phyloP scores from a whole-genome alignment of 306 rosid genomes.

The Ceratonia siliqua region DNA sequence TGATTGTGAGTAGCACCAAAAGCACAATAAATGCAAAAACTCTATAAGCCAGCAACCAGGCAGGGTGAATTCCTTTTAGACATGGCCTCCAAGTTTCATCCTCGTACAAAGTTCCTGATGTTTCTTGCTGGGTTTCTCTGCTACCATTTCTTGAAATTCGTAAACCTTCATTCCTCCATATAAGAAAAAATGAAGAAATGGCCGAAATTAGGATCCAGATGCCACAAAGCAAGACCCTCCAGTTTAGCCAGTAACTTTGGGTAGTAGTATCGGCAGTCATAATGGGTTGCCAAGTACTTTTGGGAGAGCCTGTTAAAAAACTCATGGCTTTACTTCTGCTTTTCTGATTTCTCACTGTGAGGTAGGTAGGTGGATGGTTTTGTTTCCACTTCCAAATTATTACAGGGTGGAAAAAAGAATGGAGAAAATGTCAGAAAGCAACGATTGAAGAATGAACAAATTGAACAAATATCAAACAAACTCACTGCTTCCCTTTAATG shows the following conservation, averaged over 20 bases:
- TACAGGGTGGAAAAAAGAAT: conserved; percentile 20
- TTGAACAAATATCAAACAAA: not conserved
- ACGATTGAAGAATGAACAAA: conserved; percentile 30
- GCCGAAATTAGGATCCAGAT: conserved; percentile 61
- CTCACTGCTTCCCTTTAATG: not conserved
- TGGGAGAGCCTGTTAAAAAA: conserved; percentile 60
- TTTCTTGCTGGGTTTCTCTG: conserved; percentile 48
- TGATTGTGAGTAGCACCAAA: conserved; percentile 66
- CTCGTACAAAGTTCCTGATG: conserved; percentile 58
- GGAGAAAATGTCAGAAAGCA: conserved; percentile 6
- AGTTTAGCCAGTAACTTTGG: conserved; percentile 78
- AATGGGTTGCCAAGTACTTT: conserved; percentile 74
- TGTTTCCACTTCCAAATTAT: conserved; percentile 26
- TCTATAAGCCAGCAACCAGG: conserved; percentile 84
- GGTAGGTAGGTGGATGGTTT: conserved; percentile 9
- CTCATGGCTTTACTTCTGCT: conserved; percentile 45
- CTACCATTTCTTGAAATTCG: conserved; percentile 25
- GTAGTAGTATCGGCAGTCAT: conserved; percentile 75
- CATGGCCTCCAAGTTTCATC: conserved; percentile 98
- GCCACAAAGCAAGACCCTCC: conserved; percentile 80
- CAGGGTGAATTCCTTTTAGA: conserved; percentile 84
- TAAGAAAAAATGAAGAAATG: conserved; percentile 45
- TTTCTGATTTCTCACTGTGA: conserved; percentile 17
- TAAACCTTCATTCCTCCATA: conserved; percentile 60
- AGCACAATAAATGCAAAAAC: conserved; percentile 78